Conservation (phyloP, 1,284 basidiomycete genomes). For the Austroboletus novae-zelandiae region DNA sequence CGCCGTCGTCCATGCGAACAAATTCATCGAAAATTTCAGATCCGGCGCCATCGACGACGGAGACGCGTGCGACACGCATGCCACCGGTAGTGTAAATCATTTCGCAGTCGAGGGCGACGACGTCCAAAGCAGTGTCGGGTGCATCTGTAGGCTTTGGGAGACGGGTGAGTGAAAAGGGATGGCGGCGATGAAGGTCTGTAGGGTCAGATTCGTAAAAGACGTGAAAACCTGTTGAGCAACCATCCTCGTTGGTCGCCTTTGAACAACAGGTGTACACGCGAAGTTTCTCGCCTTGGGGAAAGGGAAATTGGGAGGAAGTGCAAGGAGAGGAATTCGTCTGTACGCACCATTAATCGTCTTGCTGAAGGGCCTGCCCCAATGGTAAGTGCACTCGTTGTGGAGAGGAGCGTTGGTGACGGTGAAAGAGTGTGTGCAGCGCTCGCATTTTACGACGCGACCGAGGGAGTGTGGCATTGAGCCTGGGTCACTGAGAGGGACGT, state of each 20-base stretch:
- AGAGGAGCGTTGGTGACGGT: constrained; percentile 59
- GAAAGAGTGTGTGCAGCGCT: constrained; percentile 72
- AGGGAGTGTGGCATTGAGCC: constrained; percentile 63
- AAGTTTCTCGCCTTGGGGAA: constrained; percentile 55
- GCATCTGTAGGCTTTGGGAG: constrained; percentile 21
- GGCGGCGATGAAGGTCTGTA: constrained; percentile 69
- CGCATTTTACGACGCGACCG: constrained; percentile 70
- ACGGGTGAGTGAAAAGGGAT: constrained; percentile 63
- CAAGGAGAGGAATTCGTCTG: constrained; percentile 11
- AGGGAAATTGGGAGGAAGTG: neutral
- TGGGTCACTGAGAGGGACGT: constrained; percentile 63
- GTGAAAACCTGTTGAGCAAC: constrained; percentile 67
- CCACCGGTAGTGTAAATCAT: constrained; percentile 93
- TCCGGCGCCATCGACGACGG: constrained; percentile 77
- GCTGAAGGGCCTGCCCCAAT: constrained; percentile 76
- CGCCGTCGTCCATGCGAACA: constrained; percentile 74
- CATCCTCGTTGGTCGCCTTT: constrained; percentile 52
- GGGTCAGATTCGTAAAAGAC: constrained; percentile 77
- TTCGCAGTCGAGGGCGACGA: constrained; percentile 87
- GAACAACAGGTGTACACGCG: constrained; percentile 69
- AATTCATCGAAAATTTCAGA: constrained; percentile 77
- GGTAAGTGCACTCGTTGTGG: constrained; percentile 70
- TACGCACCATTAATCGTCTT: constrained; percentile 56
- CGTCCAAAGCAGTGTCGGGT: constrained; percentile 52
- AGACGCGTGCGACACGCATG: constrained; percentile 82